Conservation (phyloP, 2,329 filamentous ascomycete species). For the Sclerotinia spermophila region DNA sequence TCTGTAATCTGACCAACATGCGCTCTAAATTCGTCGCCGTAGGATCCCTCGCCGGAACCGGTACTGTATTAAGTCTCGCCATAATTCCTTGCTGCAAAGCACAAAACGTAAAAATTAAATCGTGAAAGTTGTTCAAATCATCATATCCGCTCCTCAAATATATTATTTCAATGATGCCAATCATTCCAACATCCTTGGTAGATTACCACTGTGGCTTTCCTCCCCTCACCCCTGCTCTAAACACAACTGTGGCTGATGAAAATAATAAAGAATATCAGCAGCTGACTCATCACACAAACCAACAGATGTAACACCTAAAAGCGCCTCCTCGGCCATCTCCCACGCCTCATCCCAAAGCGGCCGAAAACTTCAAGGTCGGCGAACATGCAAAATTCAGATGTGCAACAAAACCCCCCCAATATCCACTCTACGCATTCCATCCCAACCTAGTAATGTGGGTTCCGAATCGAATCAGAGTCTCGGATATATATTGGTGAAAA, state of each 20-base stretch:
- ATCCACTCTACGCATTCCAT: not conserved
- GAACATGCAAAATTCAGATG: constrained; percentile 1
- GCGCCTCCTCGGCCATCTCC: not conserved
- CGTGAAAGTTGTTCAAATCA: not conserved
- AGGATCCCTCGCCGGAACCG: constrained; percentile 23
- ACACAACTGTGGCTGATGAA: not conserved
- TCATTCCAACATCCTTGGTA: not conserved
- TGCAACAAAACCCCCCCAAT: constrained; percentile 3
- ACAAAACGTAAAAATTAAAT: not conserved
- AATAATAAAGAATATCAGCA: not conserved
- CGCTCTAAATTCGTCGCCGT: constrained; percentile 51
- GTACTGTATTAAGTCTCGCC: constrained; percentile 30
- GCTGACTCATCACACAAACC: not conserved
- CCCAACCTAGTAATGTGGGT: not conserved
- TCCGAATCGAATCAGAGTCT: constrained; percentile 6
- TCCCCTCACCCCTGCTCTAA: not conserved
- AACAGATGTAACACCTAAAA: not conserved
- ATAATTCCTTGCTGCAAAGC: constrained; percentile 22
- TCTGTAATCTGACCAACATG: constrained; percentile 63
- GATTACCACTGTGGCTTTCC: not conserved
- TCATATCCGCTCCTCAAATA: not conserved
- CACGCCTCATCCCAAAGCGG: not conserved
- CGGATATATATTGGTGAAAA: not conserved
- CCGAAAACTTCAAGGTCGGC: not conserved
- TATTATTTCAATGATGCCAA: not conserved